phyloP scores from a whole-genome alignment of 441 rosid species.

The Populus trichocarpa region DNA sequence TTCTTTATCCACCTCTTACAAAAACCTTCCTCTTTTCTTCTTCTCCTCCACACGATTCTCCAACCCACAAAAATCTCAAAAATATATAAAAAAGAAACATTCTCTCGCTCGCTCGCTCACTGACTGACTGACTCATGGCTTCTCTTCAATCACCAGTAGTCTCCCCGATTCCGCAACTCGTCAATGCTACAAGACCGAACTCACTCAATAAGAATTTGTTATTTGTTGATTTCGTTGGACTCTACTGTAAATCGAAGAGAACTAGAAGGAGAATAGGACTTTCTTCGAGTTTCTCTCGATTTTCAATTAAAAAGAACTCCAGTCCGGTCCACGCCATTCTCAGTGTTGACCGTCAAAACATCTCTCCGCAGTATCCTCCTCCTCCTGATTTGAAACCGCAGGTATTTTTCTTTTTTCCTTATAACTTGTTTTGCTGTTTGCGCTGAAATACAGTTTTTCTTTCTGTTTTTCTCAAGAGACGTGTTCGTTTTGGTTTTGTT shows the following conservation, averaged over 20 bases:
- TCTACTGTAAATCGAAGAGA: constrained; percentile 51
- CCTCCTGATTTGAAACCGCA: constrained; percentile 16
- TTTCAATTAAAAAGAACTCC: background rate
- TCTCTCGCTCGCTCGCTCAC: constrained; percentile 15
- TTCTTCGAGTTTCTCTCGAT: constrained; percentile 21
- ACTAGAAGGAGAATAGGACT: constrained; percentile 52
- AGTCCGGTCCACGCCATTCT: background rate
- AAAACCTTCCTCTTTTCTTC: constrained; percentile 16
- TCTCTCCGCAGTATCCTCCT: background rate
- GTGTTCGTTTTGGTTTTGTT: background rate
- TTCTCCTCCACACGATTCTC: constrained; percentile 29
- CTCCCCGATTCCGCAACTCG: constrained; percentile 56
- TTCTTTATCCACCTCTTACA: constrained; percentile 34
- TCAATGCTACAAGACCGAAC: constrained; percentile 26
- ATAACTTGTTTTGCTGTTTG: background rate
- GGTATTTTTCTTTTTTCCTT: background rate
- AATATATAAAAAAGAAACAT: background rate
- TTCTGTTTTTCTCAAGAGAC: background rate
- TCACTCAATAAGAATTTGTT: constrained; percentile 39
- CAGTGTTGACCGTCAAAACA: background rate
- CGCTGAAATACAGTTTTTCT: background rate
- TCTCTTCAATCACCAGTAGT: constrained; percentile 46
- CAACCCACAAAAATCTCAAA: background rate
- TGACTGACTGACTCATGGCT: constrained; percentile 1
- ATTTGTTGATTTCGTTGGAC: constrained; percentile 72